These are phyloP conservation scores for Paracamarosporium sp. DNA, from an alignment of 2,329 filamentous ascomycete species.

Conservation along the genomic window DNA sequence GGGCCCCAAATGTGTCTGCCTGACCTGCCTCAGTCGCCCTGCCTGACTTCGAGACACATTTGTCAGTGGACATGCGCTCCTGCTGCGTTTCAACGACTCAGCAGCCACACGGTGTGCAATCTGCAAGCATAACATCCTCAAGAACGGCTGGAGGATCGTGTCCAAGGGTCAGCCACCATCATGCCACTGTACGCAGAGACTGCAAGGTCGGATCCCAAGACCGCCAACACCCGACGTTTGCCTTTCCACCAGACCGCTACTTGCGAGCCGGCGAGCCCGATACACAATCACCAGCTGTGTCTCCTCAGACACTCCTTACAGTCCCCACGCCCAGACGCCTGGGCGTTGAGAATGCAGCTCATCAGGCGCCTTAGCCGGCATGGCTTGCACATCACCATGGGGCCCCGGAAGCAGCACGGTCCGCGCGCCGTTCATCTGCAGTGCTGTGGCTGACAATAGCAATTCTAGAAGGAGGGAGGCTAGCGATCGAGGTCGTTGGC, in stretches of 20 bases:
- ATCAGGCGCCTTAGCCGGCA: slow-evolving; percentile 16
- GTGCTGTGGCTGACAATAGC: slow-evolving; percentile 3
- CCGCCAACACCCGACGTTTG: neutral
- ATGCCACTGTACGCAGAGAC: slow-evolving; percentile 16
- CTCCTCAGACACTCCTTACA: neutral
- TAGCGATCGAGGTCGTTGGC: neutral
- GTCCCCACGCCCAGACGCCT: neutral
- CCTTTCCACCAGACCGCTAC: neutral
- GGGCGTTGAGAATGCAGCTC: slow-evolving; percentile 11
- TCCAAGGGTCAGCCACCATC: slow-evolving; percentile 28
- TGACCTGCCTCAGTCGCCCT: slow-evolving; percentile 20
- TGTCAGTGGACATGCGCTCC: slow-evolving; percentile 25
- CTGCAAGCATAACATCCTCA: slow-evolving; percentile 19
- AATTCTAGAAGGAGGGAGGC: slow-evolving; percentile 17
- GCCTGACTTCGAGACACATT: slow-evolving; percentile 19
- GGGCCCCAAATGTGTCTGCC: slow-evolving; percentile 12
- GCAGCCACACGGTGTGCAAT: slow-evolving; percentile 11
- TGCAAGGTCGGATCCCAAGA: neutral
- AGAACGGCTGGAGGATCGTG: slow-evolving; percentile 12
- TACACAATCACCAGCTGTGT: neutral
- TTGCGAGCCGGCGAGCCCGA: slow-evolving; percentile 3
- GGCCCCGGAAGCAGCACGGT: slow-evolving; percentile 13
- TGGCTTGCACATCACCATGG: slow-evolving; percentile 14
- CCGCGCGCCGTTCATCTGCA: slow-evolving; percentile 9
- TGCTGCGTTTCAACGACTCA: slow-evolving; percentile 11